Conservation (phyloP, 2,329 filamentous ascomycete genomes). For the Metarhizium anisopliae region DNA sequence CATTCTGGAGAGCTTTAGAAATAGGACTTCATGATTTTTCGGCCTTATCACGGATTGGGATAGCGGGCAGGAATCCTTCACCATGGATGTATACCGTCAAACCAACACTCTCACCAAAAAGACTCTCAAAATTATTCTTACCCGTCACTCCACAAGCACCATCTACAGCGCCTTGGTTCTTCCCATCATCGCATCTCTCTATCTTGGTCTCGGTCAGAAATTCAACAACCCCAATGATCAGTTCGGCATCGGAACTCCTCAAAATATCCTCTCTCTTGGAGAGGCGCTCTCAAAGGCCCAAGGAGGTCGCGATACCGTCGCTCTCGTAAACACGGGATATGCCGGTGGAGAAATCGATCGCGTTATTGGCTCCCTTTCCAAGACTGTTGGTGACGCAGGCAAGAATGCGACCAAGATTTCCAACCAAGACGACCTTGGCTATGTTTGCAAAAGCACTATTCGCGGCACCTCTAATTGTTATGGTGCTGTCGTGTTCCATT, state of each 20-base stretch:
- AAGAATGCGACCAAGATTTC: slow-evolving; percentile 15
- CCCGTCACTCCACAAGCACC: slow-evolving; percentile 42
- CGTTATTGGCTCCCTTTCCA: slow-evolving; percentile 45
- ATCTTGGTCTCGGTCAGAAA: slow-evolving; percentile 61
- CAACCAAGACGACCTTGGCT: slow-evolving; percentile 20
- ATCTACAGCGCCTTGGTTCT: slow-evolving; percentile 46
- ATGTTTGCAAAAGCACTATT: slow-evolving; percentile 48
- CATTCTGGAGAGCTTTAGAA: too few species aligned
- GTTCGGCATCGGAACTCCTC: slow-evolving; percentile 59
- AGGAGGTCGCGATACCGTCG: slow-evolving; percentile 52
- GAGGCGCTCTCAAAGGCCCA: slow-evolving; percentile 50
- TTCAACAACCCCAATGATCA: slow-evolving; percentile 66
- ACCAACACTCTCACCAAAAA: slow-evolving; percentile 47
- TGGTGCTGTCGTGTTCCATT: slow-evolving; percentile 62
- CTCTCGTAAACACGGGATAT: slow-evolving; percentile 67
- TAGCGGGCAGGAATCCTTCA: not conserved
- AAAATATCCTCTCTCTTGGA: slow-evolving; percentile 52
- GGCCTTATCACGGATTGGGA: too few species aligned
- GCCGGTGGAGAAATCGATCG: slow-evolving; percentile 58
- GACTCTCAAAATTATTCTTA: slow-evolving; percentile 47
- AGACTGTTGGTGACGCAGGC: slow-evolving; percentile 14
- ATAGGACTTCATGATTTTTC: too few species aligned
- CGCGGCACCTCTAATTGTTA: slow-evolving; percentile 63
- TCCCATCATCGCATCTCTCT: slow-evolving; percentile 45
- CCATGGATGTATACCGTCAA: slow-evolving; percentile 42